These are phyloP conservation scores for Penicillium coprophilum DNA, from an alignment of 495 filamentous ascomycete species.

Conservation along the genomic window DNA sequence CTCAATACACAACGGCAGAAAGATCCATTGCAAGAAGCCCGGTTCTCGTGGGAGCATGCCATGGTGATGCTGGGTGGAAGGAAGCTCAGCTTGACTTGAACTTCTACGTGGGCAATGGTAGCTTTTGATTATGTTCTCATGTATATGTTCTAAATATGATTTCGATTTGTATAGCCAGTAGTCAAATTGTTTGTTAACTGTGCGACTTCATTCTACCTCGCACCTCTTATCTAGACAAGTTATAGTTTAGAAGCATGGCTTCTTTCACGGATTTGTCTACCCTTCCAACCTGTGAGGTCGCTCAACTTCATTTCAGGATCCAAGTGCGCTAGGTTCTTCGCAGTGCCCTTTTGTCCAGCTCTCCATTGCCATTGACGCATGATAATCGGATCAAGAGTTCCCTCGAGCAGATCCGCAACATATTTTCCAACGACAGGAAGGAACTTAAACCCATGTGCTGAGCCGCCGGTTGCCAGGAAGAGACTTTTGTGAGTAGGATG, in stretches of 20 bases:
- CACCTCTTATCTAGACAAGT: neutral
- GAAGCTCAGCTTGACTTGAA: constrained; percentile 29
- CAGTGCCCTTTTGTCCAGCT: constrained; percentile 14
- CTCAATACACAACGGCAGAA: neutral
- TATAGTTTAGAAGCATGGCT: constrained; percentile 10
- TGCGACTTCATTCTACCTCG: neutral
- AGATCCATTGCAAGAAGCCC: constrained; percentile 15
- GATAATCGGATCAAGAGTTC: constrained; percentile 12
- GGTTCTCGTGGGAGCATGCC: constrained; percentile 32
- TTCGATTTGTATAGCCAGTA: neutral
- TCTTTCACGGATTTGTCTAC: constrained; percentile 20
- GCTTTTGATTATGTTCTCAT: neutral
- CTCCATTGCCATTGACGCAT: constrained; percentile 21
- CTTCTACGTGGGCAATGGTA: neutral
- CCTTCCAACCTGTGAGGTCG: constrained; percentile 26
- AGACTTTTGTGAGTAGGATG: constrained; percentile 43
- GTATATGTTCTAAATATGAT: neutral
- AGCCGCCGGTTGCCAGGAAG: constrained; percentile 49
- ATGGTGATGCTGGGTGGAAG: constrained; percentile 32
- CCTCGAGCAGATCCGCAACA: constrained; percentile 50
- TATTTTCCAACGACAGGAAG: constrained; percentile 58
- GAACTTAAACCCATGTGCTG: constrained; percentile 57
- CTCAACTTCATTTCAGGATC: constrained; percentile 24
- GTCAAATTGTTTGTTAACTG: neutral
- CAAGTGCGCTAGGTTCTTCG: constrained; percentile 25